Evolutionary conservation across 768 basidiomycete species (phyloP), one percentile per base, ranked within the genome.

Genomic region (Tulasnella sp.): DNA sequence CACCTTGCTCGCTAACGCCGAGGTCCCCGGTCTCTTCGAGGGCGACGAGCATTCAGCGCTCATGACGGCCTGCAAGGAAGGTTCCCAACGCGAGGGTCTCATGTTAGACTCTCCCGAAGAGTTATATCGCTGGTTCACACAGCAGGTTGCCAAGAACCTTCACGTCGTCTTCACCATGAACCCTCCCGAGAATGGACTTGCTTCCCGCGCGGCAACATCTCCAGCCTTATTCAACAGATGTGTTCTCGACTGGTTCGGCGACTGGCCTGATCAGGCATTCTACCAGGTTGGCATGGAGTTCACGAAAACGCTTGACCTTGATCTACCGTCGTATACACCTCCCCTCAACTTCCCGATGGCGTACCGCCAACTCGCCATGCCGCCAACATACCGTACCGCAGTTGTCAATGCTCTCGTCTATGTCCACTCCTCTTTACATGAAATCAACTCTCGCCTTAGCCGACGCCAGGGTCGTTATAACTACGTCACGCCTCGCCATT

Each of bases 101-200:
- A 98, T 99, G 91, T 75, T 99, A 7, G 96, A 98, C 71, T 94
- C 93, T 32, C 92, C 86, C 55, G 96, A 99, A 64, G 96, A 99
- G 67, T 75, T 99, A 2, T 97, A 99, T 69, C 82, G 85, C 41
- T 99, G 96, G 96, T 99, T 98, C 71, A 98, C 96, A 4, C 84
- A 89, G 62, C 96, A 99, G 70, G 94, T 98, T 39, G 92, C 96
- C 6, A 88, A 90, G 69, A 98, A 99, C 69, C 74, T 99, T 1
- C 96, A 99, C 64, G 94, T 98, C 32, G 96, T 98, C 7, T 99
- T 98, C 73, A 98, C 94, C 15, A 98, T 98, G 94, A 98, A 97
- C 63, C 96, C 92, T 40, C 94, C 93, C 0, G 83, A 91, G 64
- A 92, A 94, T 57, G 96, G 94, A 25, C 77, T 99, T 15, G 94